Percentiles rank a stretch among this genome's conserved stretches.
Conservation (phyloP, 2,329 filamentous ascomycete species). For the Aaosphaeria pasadenensis region DNA sequence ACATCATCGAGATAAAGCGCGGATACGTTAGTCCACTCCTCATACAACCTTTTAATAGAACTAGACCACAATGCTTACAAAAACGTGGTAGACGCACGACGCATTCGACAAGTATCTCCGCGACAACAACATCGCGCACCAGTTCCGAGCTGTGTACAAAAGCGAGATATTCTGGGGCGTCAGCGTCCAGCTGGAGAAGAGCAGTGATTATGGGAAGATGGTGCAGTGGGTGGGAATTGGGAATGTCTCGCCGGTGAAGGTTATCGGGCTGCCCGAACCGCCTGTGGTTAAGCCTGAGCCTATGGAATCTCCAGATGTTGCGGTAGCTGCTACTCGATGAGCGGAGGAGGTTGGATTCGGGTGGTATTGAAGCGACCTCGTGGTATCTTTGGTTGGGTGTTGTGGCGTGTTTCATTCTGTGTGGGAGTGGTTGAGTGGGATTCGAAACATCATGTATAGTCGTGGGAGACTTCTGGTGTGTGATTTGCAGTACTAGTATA, state of each 20-base stretch:
- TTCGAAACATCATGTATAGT: too few relatives aligned
- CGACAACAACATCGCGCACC: background rate
- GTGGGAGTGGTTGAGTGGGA: too few relatives aligned
- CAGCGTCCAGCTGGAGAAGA: background rate
- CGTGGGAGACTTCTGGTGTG: too few relatives aligned
- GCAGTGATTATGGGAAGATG: background rate
- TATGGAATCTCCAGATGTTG: too few relatives aligned
- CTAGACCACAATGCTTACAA: too few relatives aligned
- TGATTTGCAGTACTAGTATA: too few relatives aligned
- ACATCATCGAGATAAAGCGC: conserved; percentile 1
- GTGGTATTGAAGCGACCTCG: too few relatives aligned
- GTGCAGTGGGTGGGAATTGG: background rate
- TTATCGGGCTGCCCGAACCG: background rate
- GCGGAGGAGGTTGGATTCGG: too few relatives aligned
- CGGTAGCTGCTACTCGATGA: too few relatives aligned
- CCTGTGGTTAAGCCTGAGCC: background rate
- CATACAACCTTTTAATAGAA: background rate
- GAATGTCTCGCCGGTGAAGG: background rate
- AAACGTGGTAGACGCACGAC: background rate
- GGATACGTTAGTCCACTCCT: background rate
- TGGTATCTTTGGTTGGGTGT: too few relatives aligned
- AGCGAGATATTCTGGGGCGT: background rate
- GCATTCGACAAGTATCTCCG: background rate
- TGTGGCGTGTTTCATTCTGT: too few relatives aligned
- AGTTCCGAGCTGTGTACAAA: background rate